Evolutionary conservation across 768 basidiomycete genomes (phyloP), one percentile per base, ranked within the genome.

Genomic region (Rhodotorula diobovata): DNA sequence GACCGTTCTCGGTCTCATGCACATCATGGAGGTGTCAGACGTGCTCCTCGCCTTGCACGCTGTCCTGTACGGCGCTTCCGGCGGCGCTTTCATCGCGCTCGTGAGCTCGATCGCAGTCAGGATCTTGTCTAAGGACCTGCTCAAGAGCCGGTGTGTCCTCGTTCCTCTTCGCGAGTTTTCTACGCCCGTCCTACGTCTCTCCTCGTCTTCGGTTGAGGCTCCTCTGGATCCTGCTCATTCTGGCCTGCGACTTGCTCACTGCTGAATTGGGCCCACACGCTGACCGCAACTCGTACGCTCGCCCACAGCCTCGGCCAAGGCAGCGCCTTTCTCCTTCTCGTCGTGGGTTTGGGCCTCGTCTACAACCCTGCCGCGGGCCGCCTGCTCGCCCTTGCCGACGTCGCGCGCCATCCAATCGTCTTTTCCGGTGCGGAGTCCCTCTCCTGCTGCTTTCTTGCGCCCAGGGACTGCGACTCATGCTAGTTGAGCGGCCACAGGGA

Each of bases 11-110:
- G 77, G 78, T 43, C 64, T 76, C 23, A 73, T 80, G 55, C 12
- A 39, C 23, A 45, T 46, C 57, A 23, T 23, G 35, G 34, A 53
- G 9, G 54, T 41, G 48, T n/a, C n/a, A n/a, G 34, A 43, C n/a
- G 59, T 32, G 3, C 8, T 34, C 28, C 21, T 60, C 1, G 16
- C 32, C 32, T 9, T 35, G 18, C 30, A 54, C 34, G 63, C 63
- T 0, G 37, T 48, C 32, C 37, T 79, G 0, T 79, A 70, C 68
- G 80, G 80, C 4, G 77, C 78, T 69, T 76, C 78, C 46, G 61
- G 66, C 12, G 79, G 79, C 4, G 80, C 75, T 1, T 80, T 77
- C 61, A 73, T 80, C 61, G 70, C 74, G 4, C 73, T 80, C 55
- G 70, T 80, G 4, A 63, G 61, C 0, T 68, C 72, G 1, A n/a